Evolutionary conservation across 2,329 filamentous ascomycete species (phyloP).

Genomic region (Nemania sp.): DNA sequence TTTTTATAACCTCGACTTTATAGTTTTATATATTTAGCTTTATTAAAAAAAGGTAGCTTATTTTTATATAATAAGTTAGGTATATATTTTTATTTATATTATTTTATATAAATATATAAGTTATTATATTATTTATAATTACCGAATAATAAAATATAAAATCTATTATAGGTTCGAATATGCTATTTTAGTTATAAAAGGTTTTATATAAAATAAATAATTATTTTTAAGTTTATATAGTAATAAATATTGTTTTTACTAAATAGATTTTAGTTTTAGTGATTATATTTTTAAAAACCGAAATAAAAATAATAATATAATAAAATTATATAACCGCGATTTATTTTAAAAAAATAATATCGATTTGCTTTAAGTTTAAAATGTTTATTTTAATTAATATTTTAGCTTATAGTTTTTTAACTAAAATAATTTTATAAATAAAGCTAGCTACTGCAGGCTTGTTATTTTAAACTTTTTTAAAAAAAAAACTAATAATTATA

Average conservation of each 20-base stretch:
- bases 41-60: conserved; percentile 1
- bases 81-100: conserved; percentile 2
- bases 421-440: not conserved
- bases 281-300: not conserved
- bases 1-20: not conserved
- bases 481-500: conserved; percentile 5
- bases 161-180: not conserved
- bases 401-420: not conserved
- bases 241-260: not conserved
- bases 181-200: not conserved
- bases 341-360: conserved; percentile 7
- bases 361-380: not conserved
- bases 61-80: not conserved
- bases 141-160: not conserved
- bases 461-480: conserved; percentile 1
- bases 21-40: not conserved
- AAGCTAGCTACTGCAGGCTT: not conserved
- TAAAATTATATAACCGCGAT: not conserved
- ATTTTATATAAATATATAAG: not conserved
- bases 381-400: conserved; percentile 6
- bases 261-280: too few species aligned
- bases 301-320: conserved; percentile 1
- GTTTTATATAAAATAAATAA: not conserved
- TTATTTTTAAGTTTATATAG: not conserved
- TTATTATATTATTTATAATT: not conserved